Percentiles rank a stretch among this genome's conserved stretches.
Evolutionary conservation across 2,329 filamentous ascomycete genomes (phyloP).

Genomic region (Simplicillium sp.): DNA sequence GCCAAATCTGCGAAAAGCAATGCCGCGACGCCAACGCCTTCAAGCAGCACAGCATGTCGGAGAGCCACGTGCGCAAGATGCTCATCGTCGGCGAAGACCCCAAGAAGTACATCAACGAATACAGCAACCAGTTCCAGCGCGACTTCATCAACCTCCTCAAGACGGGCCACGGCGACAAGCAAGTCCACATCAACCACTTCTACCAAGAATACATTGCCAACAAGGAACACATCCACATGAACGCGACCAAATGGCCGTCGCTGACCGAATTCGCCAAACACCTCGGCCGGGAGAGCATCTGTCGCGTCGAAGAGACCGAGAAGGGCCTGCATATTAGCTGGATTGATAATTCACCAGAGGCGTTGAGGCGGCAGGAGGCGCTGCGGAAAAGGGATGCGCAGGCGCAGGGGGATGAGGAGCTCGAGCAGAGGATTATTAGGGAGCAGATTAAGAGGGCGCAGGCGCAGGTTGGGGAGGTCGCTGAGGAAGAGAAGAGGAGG

Average conservation of each 20-base stretch:
- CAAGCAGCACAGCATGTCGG: conserved; percentile 77
- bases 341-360: conserved; percentile 87
- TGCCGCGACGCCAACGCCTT: conserved; percentile 79
- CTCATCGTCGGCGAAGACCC: conserved; percentile 79
- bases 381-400: conserved; percentile 74
- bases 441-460: conserved; percentile 76
- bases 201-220: conserved; percentile 90
- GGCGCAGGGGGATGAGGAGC: conserved; percentile 83
- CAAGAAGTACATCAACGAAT: conserved; percentile 74
- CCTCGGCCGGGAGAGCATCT: conserved; percentile 78
- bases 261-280: conserved; percentile 86
- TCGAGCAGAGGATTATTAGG: conserved; percentile 72
- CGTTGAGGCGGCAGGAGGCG: conserved; percentile 69
- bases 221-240: conserved; percentile 88
- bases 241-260: conserved; percentile 79
- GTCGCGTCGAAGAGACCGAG: conserved; percentile 77
- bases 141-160: conserved; percentile 71
- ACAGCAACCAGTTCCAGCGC: conserved; percentile 67
- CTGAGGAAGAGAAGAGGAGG: conserved; percentile 26
- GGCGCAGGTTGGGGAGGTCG: conserved; percentile 33
- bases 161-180: conserved; percentile 85
- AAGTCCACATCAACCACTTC: conserved; percentile 81
- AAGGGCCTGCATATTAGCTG: conserved; percentile 82
- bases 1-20: conserved; percentile 62
- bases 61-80: conserved; percentile 85